A percentile compares a stretch with the other conserved stretches of the same genome.
Conservation (phyloP, 2,329 filamentous ascomycete genomes). For the Huntiella bhutanensis region DNA sequence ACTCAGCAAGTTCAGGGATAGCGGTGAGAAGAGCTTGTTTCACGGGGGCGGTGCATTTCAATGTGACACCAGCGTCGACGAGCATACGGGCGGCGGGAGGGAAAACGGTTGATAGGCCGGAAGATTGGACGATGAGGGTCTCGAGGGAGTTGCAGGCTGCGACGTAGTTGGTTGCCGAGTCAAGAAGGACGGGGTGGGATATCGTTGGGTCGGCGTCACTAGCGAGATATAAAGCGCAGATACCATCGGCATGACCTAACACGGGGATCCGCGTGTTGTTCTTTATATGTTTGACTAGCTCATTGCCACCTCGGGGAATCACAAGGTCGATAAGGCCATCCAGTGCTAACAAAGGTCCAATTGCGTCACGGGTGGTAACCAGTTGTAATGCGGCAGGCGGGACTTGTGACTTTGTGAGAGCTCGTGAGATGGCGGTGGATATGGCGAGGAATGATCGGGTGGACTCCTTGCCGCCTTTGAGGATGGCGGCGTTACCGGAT, state of each 20-base stretch:
- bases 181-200: conserved; percentile 60
- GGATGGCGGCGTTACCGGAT: conserved; percentile 87
- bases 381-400: conserved; percentile 81
- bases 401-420: conserved; percentile 53
- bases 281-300: conserved; percentile 80
- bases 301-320: conserved; percentile 79
- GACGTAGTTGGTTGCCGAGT: conserved; percentile 87
- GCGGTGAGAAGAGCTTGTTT: conserved; percentile 42
- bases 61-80: conserved; percentile 54
- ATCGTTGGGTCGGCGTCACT: conserved; percentile 53
- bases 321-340: conserved; percentile 86
- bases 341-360: conserved; percentile 69
- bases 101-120: conserved; percentile 46
- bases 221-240: conserved; percentile 76
- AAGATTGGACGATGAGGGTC: conserved; percentile 67
- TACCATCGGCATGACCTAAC: conserved; percentile 83
- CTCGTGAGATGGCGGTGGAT: conserved; percentile 62
- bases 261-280: conserved; percentile 84
- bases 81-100: conserved; percentile 57
- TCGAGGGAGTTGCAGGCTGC: conserved; percentile 93
- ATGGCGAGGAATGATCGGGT: conserved; percentile 90
- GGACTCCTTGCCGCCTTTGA: conserved; percentile 94
- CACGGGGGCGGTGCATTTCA: conserved; percentile 58
- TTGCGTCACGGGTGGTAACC: conserved; percentile 79
- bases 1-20: conserved; percentile 15